Evolutionary conservation across 1,139 yeast genomes (phyloP), one percentile per base, ranked within the genome.

Genomic region (Taphrina flavorubra): DNA sequence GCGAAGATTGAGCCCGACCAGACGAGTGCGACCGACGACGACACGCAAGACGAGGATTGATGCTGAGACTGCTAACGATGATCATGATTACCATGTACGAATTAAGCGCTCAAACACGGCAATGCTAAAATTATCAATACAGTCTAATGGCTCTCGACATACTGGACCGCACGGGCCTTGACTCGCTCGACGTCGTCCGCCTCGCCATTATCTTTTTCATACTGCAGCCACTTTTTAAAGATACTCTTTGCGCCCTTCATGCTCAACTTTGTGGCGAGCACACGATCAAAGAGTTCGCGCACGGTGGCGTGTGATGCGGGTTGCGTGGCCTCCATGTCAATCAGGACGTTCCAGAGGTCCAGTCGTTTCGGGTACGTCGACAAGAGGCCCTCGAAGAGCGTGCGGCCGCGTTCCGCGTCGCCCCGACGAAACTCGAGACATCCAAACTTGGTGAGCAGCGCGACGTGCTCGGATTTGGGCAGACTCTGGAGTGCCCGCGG

Each of bases 161-260:
- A 92, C 75, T 90, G 96, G 57, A 88, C 85, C 47, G 99, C 99
- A 81, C 89, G 89, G 40, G 96, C 92, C 82, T 91, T 92, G 70
- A 92, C 97, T 73, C 89, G 87, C 73, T 90, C 95, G 71, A 86
- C 84, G 72, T 88, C 85, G 79, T 87, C 88, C 69, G 82, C 85
- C 76, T 90, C 95, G 20, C 85, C 87, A 71, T 81, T 77, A 70
- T 83, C 84, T 76, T 89, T 92, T 79, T 92, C 72, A 53, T 60
- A 70, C n/a, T 46, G 47, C 18, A 70, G 69, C 98, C 98, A 92
- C 77, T 94, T 94, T 75, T 87, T 90, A 81, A 92, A 92, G 84
- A 94, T 90, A 81, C 90, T 91, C 79, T 90, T 92, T 74, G 97
- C 97, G 80, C 92, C 97, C 78, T 92, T 94, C 78, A 88, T 85